Evolutionary conservation across 129 eudicot genomes (phyloP), one percentile per base, ranked within the genome.

Genomic region (Logfia minima): DNA sequence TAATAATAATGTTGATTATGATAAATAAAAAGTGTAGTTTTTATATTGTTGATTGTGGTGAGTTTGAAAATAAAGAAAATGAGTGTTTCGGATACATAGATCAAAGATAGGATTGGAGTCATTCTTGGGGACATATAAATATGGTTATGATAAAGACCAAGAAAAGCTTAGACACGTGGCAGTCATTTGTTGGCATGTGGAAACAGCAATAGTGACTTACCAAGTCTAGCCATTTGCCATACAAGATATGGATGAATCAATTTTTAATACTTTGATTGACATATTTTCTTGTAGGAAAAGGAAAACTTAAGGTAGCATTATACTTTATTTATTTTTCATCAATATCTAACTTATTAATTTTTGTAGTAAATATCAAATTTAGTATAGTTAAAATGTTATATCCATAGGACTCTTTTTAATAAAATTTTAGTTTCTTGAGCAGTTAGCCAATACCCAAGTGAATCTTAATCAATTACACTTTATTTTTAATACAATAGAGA

Each of bases 121-220:
- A 75, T 67, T 56, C 31, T 67, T 45, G 80, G 84, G 79, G 84
- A 81, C 84, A 81, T 81, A 81, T 81, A 81, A 81, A 81, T 81
- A 75, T 81, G 80, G 34, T 74, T 74, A 43, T 26, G 78, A 80
- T 55, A 22, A 34, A 3, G 23, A 55, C 21, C 70, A 67, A 56
- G 41, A 80, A 80, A 81, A 75, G 65, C 7, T 45, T 13, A 14
- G 65, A 68, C 84, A 81, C 80, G 84, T 81, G 84, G 80, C 80
- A 81, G 0, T 10, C 23, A 75, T 17, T 9, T 18, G 71, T 31
- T 81, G 80, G 84, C 68, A 17, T 18, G 66, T 81, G 32, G 76
- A 48, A 68, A 68, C 71, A 75, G 76, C 76, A 75, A 31, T 41
- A 58, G 66, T 76, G 35, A 32, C 66, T 31, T 76, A 76, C 80